Base-by-base conservation (phyloP, 2,329 filamentous ascomycete species). In the Aspergillus caelatus region DNA sequence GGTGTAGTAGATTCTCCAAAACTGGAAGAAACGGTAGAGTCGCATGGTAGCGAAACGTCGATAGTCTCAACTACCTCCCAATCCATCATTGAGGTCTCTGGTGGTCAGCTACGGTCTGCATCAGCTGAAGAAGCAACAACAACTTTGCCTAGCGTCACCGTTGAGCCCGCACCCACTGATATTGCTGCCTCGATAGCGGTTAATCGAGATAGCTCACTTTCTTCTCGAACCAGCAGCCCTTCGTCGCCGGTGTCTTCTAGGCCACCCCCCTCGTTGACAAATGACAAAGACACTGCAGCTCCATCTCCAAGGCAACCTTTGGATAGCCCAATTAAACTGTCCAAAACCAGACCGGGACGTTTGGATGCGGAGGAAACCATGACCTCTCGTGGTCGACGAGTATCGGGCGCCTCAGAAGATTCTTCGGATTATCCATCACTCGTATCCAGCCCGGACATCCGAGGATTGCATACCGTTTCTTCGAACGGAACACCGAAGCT, bases 261-360 rank as follows among this genome's bases (percentile, higher is more conserved):
- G 10, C 16, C 62, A 2, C 46, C 36, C 19, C 19, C 59, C 3
- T 57, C 46, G 46, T 41, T 60, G n/a, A n/a, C 23, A n/a, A 58
- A 62, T 16, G 36, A 56, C n/a, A 61, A 58, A 28, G 16, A 57
- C 6, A 32, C 57, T 34, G 2, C 30, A 19, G 14, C 50, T 23
- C 53, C 28, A 54, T 61, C 66, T 7, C 61, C 65, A 4, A 72
- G 70, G 46, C 71, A 72, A 45, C 74, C 68, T 28, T 61, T 76
- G 28, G 72, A 77, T 45, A 78, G 74, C 28, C 75, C 75, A 2
- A 76, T 75, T 12, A 77, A 75, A 55, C 68, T 77, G 14, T 71
- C 70, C 19, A 75, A 73, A 55, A 45, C 34, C 9, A 71, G 71
- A 14, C 63, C 69, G 28, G 68, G 59, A 12, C 70, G 66, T 23